These are phyloP conservation scores for Pachysandra terminalis DNA, from an alignment of 164 flowering plant species.

Conservation along the genomic window DNA sequence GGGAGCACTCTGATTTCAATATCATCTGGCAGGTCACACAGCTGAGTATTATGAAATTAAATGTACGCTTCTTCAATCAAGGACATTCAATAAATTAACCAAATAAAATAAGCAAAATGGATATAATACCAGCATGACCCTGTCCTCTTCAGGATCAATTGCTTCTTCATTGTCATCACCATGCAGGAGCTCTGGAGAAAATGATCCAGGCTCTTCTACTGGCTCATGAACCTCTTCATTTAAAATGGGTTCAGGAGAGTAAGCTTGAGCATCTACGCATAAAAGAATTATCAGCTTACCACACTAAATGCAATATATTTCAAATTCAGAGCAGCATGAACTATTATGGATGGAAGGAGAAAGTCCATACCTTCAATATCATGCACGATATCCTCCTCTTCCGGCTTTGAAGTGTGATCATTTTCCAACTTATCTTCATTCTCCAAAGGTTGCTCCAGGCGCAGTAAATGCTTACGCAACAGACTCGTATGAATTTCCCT, in stretches of 20 bases:
- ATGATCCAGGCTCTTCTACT: conserved; percentile 86
- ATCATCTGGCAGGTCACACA: not conserved
- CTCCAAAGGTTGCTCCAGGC: conserved; percentile 60
- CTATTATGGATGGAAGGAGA: not conserved
- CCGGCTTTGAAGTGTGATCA: conserved; percentile 24
- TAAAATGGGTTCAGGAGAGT: conserved; percentile 51
- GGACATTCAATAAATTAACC: not conserved
- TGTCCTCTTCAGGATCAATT: conserved; percentile 91
- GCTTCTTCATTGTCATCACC: conserved; percentile 87
- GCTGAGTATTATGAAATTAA: not conserved
- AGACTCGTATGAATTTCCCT: conserved; percentile 85
- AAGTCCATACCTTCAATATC: conserved; percentile 42
- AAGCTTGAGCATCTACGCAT: conserved; percentile 34
- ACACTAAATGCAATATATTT: not conserved
- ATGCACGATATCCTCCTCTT: conserved; percentile 42
- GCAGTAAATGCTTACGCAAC: conserved; percentile 67
- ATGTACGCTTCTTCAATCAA: not conserved
- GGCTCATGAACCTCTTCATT: conserved; percentile 41
- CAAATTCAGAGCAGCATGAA: conserved; percentile 2
- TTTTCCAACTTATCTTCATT: conserved; percentile 36
- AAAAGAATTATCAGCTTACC: conserved; percentile 13
- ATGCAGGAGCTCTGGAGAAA: conserved; percentile 79
- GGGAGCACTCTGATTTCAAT: not conserved
- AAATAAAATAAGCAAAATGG: not conserved
- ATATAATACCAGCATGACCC: conserved; percentile 59